Evolutionary conservation across 371 early-diverging fungal species (phyloP), one percentile per base, ranked within the genome.

Genomic region (Mucor irregularis): DNA sequence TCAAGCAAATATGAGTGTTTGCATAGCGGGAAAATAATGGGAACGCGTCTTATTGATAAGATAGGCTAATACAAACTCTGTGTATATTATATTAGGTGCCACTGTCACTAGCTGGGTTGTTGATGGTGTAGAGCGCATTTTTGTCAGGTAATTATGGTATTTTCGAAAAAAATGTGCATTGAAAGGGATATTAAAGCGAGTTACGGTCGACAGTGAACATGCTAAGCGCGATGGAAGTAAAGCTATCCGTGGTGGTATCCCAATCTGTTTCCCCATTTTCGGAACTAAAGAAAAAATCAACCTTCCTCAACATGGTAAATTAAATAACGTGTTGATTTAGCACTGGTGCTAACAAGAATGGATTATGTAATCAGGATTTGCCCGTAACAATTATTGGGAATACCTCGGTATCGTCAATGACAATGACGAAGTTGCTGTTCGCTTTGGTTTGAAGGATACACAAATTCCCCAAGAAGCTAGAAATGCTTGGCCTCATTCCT

Each of bases 191-290:
- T 24, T 22, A 16, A 7, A 19, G 19, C 16, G 9, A 25, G 35
- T 43, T 6, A 26, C 7, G 30, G 16, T 9, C 0, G 39, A 37
- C 56, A 89, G 90, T 58, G 64, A 78, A 49, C 74, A 87, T 53
- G 88, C 93, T 5, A 64, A 86, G 21, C 75, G 87, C 3, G 84
- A 93, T 67, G 91, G 91, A 11, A 79, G 85, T 55, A 94, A 92
- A 73, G 90, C 92, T 8, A 90, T 93, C 61, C 91, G 93, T 35
- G 94, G 94, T 46, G 91, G 92, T 58, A 88, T 83, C 56, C 90
- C 90, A 7, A 64, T 90, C 9, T 90, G 88, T n/a, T 93, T 91
- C 60, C 91, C 93, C 22, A 88, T 90, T 49, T 93, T 93, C 67
- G 91, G 90, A 28, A 77, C 84, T 8, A 73, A 77, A 33, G 71